Base-by-base conservation (phyloP, 371 early-diverging fungal species). In the Lichtheimia hyalospora region DNA sequence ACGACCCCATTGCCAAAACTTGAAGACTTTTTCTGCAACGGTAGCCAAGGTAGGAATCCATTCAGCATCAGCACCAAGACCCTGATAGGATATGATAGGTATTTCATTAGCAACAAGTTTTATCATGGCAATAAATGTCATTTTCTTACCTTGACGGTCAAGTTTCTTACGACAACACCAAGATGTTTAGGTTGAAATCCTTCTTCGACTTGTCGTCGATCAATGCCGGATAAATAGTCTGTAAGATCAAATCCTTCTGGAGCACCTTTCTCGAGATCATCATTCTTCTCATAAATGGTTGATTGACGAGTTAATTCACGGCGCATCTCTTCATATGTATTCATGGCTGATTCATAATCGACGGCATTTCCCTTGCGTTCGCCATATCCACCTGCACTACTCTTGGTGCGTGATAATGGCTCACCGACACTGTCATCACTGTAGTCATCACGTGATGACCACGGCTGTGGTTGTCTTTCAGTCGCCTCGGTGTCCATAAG, bases 101-200 rank as follows among this genome's bases (percentile, higher is more conserved):
- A 1, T 14, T 16, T 14, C 34, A 8, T 34, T 34, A 34, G 34
- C 10, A 34, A 1, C 5, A 34, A 34, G 8, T 8, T 2, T 34
- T 10, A 8, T 34, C 10, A 34, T 1, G 2, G 6, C 5, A 25
- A 7, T 5, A 28, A 34, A 34, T 27, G n/a, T 25, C 23, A 34
- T 28, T n/a, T 39, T 15, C 23, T 49, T 61, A 61, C 61, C 39
- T 69, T 71, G 23, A 82, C 82, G 24, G 69, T 70, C 52, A 82
- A 49, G 49, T 77, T 55, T 54, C 69, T 75, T 70, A 79, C 79
- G 23, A 75, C 61, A 3, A 84, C 67, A 62, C 84, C 83, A 69
- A 84, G 69, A 42, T 70, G 64, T 23, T 77, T 72, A 23, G 73
- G 73, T 49, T 82, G 73, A 61, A 82, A 67, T 15, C 79, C 80